These are phyloP conservation scores for Lavandula angustifolia DNA, from an alignment of 257 asterid species.

Conservation along the genomic window DNA sequence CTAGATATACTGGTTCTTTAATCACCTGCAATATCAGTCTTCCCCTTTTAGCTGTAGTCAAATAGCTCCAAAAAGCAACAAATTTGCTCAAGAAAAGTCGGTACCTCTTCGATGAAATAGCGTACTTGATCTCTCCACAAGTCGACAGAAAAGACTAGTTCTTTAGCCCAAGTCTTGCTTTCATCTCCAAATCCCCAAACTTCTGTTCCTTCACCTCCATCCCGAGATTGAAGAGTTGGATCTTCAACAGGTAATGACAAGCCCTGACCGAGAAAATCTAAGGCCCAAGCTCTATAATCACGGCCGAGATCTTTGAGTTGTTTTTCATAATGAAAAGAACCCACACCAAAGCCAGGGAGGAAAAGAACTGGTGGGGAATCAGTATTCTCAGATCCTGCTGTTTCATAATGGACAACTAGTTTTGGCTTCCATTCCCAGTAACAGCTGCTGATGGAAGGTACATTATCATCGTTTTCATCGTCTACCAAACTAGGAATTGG, in stretches of 20 bases:
- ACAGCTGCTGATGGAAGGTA: slow-evolving; percentile 57
- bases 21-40: slow-evolving; percentile 61
- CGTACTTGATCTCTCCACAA: slow-evolving; percentile 90
- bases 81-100: slow-evolving; percentile 6
- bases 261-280: slow-evolving; percentile 95
- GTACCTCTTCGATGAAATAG: slow-evolving; percentile 81
- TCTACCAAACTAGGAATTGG: slow-evolving; percentile 76
- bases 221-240: slow-evolving; percentile 54
- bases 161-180: slow-evolving; percentile 82
- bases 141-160: slow-evolving; percentile 77
- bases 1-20: slow-evolving; percentile 87
- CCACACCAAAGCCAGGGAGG: slow-evolving; percentile 97
- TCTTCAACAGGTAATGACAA: slow-evolving; percentile 81
- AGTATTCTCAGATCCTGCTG: slow-evolving; percentile 70
- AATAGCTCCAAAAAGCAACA: background rate
- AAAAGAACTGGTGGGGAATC: slow-evolving; percentile 72
- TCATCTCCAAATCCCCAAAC: slow-evolving; percentile 94
- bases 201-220: slow-evolving; percentile 36
- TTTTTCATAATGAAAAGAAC: slow-evolving; percentile 89
- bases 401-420: slow-evolving; percentile 69
- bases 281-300: slow-evolving; percentile 72
- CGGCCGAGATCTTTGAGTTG: slow-evolving; percentile 92
- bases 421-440: slow-evolving; percentile 92
- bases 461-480: slow-evolving; percentile 49
- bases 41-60: background rate